Base-by-base conservation (phyloP, 2,329 filamentous ascomycete genomes). In the Penicillium sp. region DNA sequence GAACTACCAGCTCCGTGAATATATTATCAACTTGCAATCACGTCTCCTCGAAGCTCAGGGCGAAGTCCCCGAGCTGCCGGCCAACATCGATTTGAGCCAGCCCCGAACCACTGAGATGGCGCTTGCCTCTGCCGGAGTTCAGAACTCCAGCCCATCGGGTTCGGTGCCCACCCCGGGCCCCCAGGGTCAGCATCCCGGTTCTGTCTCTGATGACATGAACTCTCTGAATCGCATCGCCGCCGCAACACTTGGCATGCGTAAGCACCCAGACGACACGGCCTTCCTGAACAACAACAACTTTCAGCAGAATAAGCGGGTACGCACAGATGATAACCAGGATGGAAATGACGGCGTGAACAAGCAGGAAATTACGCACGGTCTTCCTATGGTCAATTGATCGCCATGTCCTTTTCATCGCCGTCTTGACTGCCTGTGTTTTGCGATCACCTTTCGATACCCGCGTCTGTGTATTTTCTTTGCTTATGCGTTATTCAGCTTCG, bases 1-100 rank as follows among this genome's bases (percentile, higher is more conserved):
- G 73, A 96, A 97, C 75, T 94, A 92, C 71, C 86, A 89, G 59
- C 80, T 99, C 40, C 87, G 92, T 64, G 91, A 97, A 72, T 97
- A 97, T 76, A 88, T 97, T 63, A 88, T 97, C 69, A 89, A 88
- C 65, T 82, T 99, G 16, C 94, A 99, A 73, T 88, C 89, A 5
- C 87, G 90, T 38, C 82, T 97, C 35, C 81, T 97, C 58, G 92
- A 97, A 64, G 83, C 86, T 3, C 87, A 91, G 66, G 88, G 89
- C 68, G 91, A 96, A 64, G 87, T 89, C 53, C 94, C 94, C 0
- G 89, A 88, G 58, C 87, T 92, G 10, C 93, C 93, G 1, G 81
- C 88, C 1, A 90, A 90, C 63, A 82, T 96, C 61, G 89, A 90
- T 67, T 78, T 96, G 28, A 80, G 76, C 49, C 80, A 82, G 55